These are phyloP conservation scores for Metschnikowia kofuensis DNA, from an alignment of 805 yeast genomes.

Conservation along the genomic window DNA sequence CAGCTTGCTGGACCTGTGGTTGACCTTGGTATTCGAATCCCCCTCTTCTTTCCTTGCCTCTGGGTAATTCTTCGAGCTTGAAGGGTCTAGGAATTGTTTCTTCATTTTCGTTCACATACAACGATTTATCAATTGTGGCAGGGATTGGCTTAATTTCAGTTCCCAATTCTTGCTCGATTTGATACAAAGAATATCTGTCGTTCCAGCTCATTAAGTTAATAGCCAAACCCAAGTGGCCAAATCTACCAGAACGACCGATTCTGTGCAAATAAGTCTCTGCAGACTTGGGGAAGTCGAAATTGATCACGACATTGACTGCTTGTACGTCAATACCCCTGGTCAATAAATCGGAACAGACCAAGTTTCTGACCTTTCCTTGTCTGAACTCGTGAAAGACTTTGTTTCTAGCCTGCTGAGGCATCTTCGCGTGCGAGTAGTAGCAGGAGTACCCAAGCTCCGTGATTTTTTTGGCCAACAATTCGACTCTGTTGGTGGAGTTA, in stretches of 20 bases:
- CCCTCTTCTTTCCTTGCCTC: conserved; percentile 31
- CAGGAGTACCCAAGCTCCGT: conserved; percentile 96
- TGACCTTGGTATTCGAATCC: conserved; percentile 45
- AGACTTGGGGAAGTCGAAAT: conserved; percentile 96
- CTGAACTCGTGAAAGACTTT: conserved; percentile 98
- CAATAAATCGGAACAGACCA: conserved; percentile 94
- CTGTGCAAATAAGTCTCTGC: conserved; percentile 98
- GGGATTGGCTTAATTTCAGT: conserved; percentile 98
- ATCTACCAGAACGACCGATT: conserved; percentile 98
- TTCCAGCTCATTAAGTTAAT: conserved; percentile 96
- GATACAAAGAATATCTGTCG: conserved; percentile 89
- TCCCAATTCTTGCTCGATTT: conserved; percentile 95
- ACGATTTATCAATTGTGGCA: conserved; percentile 79
- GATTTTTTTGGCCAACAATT: conserved; percentile 89
- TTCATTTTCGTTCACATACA: conserved; percentile 82
- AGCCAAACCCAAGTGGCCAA: conserved; percentile 97
- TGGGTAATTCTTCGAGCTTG: conserved; percentile 62
- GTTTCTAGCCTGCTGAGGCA: conserved; percentile 97
- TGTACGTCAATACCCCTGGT: conserved; percentile 99
- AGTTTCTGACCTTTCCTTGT: conserved; percentile 95
- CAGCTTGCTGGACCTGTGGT: conserved; percentile 20
- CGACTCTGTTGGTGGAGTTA: conserved; percentile 95
- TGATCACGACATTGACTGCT: conserved; percentile 96
- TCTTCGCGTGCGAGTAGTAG: conserved; percentile 93
- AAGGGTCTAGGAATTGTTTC: conserved; percentile 85